phyloP scores from a whole-genome alignment of 306 rosid species.

The Ammopiptanthus mongolicus region DNA sequence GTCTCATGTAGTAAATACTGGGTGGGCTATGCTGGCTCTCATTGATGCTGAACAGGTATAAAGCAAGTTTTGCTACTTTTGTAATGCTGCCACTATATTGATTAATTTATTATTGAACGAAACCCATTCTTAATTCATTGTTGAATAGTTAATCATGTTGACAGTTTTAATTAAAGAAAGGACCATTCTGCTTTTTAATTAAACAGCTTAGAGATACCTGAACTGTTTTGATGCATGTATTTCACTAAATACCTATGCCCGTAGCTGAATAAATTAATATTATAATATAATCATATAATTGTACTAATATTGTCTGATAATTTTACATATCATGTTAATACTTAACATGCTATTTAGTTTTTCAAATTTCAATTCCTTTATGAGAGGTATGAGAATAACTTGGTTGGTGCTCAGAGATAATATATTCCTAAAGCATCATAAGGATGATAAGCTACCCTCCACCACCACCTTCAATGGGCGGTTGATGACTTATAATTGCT shows the following conservation, averaged over 20 bases:
- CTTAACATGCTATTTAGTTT: neutral
- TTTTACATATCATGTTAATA: neutral
- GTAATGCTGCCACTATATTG: neutral
- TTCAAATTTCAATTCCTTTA: neutral
- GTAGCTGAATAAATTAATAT: neutral
- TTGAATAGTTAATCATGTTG: no score
- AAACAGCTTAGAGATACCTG: neutral
- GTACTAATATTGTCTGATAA: neutral
- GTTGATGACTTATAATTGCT: no score
- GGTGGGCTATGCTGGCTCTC: constrained; percentile 78
- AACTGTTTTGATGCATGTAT: neutral
- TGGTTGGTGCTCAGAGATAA: neutral
- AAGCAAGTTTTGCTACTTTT: constrained; percentile 13
- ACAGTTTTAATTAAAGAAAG: neutral
- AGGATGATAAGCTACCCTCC: neutral
- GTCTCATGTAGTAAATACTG: constrained; percentile 73
- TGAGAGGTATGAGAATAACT: neutral
- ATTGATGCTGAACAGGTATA: constrained; percentile 77
- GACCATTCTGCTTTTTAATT: neutral
- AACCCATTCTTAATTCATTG: no score
- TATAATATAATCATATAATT: neutral
- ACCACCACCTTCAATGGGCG: no score
- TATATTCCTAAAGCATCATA: neutral
- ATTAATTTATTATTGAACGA: constrained; percentile 17
- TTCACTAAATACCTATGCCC: neutral